These are phyloP conservation scores for Oenanthe javanica DNA, from an alignment of 140 eudicot genomes.

Conservation along the genomic window DNA sequence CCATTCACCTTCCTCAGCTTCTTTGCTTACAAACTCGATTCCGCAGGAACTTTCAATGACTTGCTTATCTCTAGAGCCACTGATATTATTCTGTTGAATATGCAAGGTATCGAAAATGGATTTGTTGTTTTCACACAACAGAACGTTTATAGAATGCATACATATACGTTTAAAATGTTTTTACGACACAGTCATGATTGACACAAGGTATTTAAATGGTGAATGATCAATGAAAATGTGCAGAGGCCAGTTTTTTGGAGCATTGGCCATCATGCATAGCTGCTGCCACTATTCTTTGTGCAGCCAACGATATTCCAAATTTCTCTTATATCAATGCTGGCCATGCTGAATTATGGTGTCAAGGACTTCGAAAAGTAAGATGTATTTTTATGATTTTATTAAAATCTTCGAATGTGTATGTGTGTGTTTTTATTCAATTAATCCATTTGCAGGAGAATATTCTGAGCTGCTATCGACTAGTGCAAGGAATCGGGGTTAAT, in stretches of 20 bases:
- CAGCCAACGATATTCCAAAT: conserved; percentile 66
- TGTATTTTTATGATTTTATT: neutral
- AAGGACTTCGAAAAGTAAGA: conserved; percentile 77
- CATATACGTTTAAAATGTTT: neutral
- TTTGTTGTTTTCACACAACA: neutral
- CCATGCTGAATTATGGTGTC: conserved; percentile 84
- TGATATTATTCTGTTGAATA: conserved; percentile 57
- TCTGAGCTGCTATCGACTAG: conserved; percentile 40
- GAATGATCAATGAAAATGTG: neutral
- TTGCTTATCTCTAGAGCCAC: conserved; percentile 77
- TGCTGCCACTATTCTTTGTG: conserved; percentile 84
- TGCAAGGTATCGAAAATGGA: conserved; percentile 45
- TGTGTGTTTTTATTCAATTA: neutral
- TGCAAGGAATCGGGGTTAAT: conserved; percentile 30
- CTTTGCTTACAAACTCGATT: conserved; percentile 68
- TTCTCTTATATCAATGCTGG: conserved; percentile 70
- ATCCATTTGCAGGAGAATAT: conserved; percentile 51
- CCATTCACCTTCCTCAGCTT: conserved; percentile 75
- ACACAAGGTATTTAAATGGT: neutral
- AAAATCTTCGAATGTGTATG: neutral
- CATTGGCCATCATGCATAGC: conserved; percentile 94
- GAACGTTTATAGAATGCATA: neutral
- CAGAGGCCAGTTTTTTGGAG: conserved; percentile 79
- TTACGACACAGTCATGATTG: neutral
- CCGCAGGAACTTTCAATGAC: conserved; percentile 51